These are phyloP conservation scores for Jaapia argillacea DNA, from an alignment of 768 basidiomycete species.

Conservation along the genomic window DNA sequence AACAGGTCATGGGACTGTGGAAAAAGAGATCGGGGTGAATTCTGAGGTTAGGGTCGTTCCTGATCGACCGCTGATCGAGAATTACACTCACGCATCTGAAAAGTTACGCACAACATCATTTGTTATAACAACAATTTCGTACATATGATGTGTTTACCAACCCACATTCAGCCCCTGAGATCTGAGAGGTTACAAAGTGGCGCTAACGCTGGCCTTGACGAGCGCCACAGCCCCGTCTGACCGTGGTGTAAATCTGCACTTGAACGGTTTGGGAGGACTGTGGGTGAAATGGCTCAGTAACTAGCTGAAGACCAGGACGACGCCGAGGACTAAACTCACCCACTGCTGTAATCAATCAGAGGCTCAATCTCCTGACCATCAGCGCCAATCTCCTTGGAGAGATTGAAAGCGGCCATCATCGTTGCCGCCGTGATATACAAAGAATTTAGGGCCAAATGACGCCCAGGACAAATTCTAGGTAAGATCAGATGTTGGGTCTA, in stretches of 20 bases:
- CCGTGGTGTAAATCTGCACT: constrained; percentile 11
- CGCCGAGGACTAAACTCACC: constrained; percentile 3
- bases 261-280: constrained; percentile 15
- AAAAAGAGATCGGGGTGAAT: too few relatives aligned
- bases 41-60: too few relatives aligned
- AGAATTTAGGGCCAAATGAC: constrained; percentile 10
- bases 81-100: too few relatives aligned
- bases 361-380: constrained; percentile 6
- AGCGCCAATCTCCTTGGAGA: constrained; percentile 1
- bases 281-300: background rate
- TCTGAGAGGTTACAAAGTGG: too few relatives aligned
- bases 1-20: too few relatives aligned
- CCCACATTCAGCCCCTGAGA: too few relatives aligned
- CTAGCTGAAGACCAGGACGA: background rate
- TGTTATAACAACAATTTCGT: too few relatives aligned
- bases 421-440: constrained; percentile 10
- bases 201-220: too few relatives aligned
- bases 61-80: too few relatives aligned
- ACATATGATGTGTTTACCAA: too few relatives aligned
- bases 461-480: constrained; percentile 12
- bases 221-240: too few relatives aligned
- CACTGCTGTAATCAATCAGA: constrained; percentile 8
- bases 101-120: too few relatives aligned
- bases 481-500: background rate
- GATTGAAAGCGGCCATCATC: constrained; percentile 10